Conservation (phyloP, 805 yeast species). For the Nakazawaea holstii region DNA sequence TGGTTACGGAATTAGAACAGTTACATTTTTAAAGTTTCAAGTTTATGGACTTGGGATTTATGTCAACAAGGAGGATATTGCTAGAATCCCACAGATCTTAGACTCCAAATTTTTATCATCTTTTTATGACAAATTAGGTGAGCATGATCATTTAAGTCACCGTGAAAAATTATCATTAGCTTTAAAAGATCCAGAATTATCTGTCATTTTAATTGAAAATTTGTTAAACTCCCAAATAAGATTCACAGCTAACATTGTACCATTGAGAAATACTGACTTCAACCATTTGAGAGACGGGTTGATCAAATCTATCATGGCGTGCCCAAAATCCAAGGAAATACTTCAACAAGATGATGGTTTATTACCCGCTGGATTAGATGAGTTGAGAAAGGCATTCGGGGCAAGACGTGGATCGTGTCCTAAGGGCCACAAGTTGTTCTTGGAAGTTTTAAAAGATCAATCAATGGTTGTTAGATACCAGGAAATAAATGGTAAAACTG, state of each 20-base stretch:
- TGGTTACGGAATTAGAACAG: constrained; percentile 80
- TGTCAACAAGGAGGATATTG: constrained; percentile 54
- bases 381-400: constrained; percentile 55
- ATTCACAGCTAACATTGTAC: constrained; percentile 71
- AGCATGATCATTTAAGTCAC: constrained; percentile 22
- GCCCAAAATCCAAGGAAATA: constrained; percentile 48
- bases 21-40: constrained; percentile 74
- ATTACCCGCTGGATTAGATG: constrained; percentile 59
- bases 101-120: constrained; percentile 35
- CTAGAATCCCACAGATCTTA: constrained; percentile 33
- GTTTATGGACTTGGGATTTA: constrained; percentile 89
- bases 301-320: constrained; percentile 70
- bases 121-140: constrained; percentile 17
- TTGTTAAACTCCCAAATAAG: constrained; percentile 56
- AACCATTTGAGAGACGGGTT: constrained; percentile 87
- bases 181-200: constrained; percentile 44
- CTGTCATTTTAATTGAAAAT: constrained; percentile 48
- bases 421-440: constrained; percentile 60
- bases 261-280: constrained; percentile 88
- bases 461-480: constrained; percentile 38
- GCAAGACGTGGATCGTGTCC: constrained; percentile 66
- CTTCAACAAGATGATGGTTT: constrained; percentile 36
- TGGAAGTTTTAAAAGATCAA: constrained; percentile 50
- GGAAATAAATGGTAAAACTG: constrained; percentile 27
- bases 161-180: constrained; percentile 34